Conservation (phyloP, 176 grass and related monocot species). For the Ananas comosus region DNA sequence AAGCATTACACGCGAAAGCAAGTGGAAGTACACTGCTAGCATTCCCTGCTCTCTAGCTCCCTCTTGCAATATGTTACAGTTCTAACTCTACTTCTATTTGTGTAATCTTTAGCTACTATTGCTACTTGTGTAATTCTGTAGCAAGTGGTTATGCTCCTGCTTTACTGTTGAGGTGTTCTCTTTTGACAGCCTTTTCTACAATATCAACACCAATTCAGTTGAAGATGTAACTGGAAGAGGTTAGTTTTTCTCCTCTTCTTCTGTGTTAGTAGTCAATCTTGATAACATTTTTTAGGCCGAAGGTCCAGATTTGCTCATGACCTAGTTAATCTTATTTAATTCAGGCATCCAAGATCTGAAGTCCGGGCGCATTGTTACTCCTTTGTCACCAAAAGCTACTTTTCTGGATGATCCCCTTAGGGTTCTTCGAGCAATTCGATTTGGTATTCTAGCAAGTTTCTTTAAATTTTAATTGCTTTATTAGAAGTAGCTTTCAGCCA, state of each 20-base stretch:
- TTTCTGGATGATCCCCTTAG: constrained; percentile 94
- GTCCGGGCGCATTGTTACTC: constrained; percentile 70
- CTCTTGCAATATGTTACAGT: neutral
- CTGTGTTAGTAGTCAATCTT: neutral
- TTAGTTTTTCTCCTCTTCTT: constrained; percentile 21
- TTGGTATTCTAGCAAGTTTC: constrained; percentile 43
- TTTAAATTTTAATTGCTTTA: neutral
- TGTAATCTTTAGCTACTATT: neutral
- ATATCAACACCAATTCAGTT: constrained; percentile 70
- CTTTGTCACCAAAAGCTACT: constrained; percentile 79
- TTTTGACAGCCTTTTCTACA: constrained; percentile 75
- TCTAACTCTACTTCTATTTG: neutral
- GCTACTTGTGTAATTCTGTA: constrained; percentile 6
- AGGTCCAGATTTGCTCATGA: constrained; percentile 13
- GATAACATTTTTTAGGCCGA: constrained; percentile 7
- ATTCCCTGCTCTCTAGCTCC: neutral
- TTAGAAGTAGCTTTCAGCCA: neutral
- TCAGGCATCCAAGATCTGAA: constrained; percentile 73
- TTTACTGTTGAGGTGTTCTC: constrained; percentile 8
- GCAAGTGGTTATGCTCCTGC: constrained; percentile 3
- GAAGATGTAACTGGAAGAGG: constrained; percentile 95
- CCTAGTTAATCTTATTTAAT: constrained; percentile 21
- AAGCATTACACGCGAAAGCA: neutral
- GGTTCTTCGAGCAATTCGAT: constrained; percentile 97
- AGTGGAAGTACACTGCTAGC: neutral